Base-by-base conservation (phyloP, 768 basidiomycete genomes). In the Amanita brunnescens region DNA sequence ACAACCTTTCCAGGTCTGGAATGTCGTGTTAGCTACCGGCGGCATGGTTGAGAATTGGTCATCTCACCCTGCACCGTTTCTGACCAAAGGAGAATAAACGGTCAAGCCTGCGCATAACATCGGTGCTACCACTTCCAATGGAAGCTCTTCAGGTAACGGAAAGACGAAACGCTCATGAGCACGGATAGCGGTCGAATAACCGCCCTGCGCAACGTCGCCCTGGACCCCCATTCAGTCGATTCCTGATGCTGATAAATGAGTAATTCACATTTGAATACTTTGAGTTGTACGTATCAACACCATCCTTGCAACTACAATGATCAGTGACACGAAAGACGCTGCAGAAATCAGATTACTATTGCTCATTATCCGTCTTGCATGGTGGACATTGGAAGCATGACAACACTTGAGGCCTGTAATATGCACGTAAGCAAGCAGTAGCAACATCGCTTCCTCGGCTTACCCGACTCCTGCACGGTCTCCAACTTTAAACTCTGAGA, bases 101-200 rank as follows among this genome's bases (percentile, higher is more conserved):
- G 82, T 83, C n/a, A 83, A 61, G 24, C 82, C 82, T 5, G 70
- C 83, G 59, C 81, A 85, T 41, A 84, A 62, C 75, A 86, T 75
- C 6, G 81, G 80, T 1, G 81, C 81, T 3, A 79, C 80, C 41
- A 78, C 55, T 48, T 74, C 73, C 6, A 77, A 69, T 26, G 73
- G 64, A 21, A 86, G 62, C 10, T 59, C 66, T 7, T 79, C 70
- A 1, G 84, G 84, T 35, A 87, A 76, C 8, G 70, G 70, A 60
- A 83, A 75, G 30, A 79, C 78, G 57, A 79, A 86, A 48, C 70
- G 73, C 45, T 80, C 75, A 23, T 74, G 67, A 0, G 67, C 71
- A 29, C 70, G 69, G 39, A 77, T 65, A 2, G 67, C 73, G 18
- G 70, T 70, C 1, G 73, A 61, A 62, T 82, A 82, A 5, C 80